Evolutionary conservation across 345 rosid genomes (phyloP).

Genomic region (Salix exigua): DNA sequence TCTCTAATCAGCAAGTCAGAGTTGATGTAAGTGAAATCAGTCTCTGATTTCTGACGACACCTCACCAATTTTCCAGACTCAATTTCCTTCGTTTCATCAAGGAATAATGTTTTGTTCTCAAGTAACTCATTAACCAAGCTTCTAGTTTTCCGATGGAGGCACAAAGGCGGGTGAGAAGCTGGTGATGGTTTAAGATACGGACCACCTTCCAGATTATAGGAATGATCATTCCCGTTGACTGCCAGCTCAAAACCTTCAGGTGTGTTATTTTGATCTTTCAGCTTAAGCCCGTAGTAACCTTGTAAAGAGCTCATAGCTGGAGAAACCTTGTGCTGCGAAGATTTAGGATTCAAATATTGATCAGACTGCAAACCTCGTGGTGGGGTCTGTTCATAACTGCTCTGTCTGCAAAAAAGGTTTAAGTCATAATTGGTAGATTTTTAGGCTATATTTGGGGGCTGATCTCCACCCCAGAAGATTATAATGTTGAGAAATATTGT

Average conservation of each 20-base stretch:
- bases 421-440: neutral
- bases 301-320: slow-evolving; percentile 28
- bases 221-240: slow-evolving; percentile 17
- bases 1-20: slow-evolving; percentile 11
- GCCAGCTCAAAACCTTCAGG: slow-evolving; percentile 13
- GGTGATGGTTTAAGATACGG: slow-evolving; percentile 25
- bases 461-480: neutral
- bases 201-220: slow-evolving; percentile 30
- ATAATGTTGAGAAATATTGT: neutral
- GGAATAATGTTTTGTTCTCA: slow-evolving; percentile 15
- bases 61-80: slow-evolving; percentile 40
- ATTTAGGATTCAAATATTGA: slow-evolving; percentile 19
- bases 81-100: slow-evolving; percentile 27
- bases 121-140: slow-evolving; percentile 48
- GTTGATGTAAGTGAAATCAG: slow-evolving; percentile 31
- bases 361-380: slow-evolving; percentile 25
- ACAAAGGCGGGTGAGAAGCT: slow-evolving; percentile 9
- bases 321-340: slow-evolving; percentile 21
- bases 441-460: neutral
- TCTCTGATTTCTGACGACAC: slow-evolving; percentile 70
- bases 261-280: neutral
- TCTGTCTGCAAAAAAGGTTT: slow-evolving; percentile 49
- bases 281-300: slow-evolving; percentile 25
- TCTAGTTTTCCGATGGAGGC: slow-evolving; percentile 32
- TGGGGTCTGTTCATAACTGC: slow-evolving; percentile 25